Percentiles rank a stretch among this genome's conserved stretches.
These are phyloP conservation scores for Beta corolliflora DNA, from an alignment of 179 eudicot genomes.

Conservation along the genomic window DNA sequence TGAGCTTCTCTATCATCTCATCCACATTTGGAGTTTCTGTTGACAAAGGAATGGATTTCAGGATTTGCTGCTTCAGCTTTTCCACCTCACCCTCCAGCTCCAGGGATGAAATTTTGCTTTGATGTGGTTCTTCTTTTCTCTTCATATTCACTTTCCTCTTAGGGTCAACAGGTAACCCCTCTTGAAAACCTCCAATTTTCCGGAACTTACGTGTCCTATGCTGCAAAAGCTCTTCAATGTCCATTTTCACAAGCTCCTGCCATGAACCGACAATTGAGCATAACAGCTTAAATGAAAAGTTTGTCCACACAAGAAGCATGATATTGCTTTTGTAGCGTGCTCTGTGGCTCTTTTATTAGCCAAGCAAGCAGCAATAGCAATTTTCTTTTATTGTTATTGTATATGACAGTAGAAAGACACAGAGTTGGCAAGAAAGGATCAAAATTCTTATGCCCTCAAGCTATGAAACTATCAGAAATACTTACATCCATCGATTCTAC, in stretches of 20 bases:
- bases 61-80: slow-evolving; percentile 64
- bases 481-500: slow-evolving; percentile 85
- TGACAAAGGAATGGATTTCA: slow-evolving; percentile 54
- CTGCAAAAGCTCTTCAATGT: slow-evolving; percentile 54
- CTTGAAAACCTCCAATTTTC: slow-evolving; percentile 68
- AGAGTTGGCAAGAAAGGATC: not conserved
- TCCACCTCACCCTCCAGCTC: slow-evolving; percentile 71
- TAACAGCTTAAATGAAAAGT: not conserved
- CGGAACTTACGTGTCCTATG: slow-evolving; percentile 75
- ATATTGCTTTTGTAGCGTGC: not conserved
- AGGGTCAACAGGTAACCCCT: slow-evolving; percentile 67
- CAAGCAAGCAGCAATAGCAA: no score
- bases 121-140: slow-evolving; percentile 55
- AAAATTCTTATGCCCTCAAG: not conserved
- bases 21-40: slow-evolving; percentile 49
- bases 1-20: slow-evolving; percentile 60
- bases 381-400: not conserved
- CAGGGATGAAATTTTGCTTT: slow-evolving; percentile 44
- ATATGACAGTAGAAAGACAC: not conserved
- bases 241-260: slow-evolving; percentile 63
- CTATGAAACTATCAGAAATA: slow-evolving; percentile 21
- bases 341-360: not conserved
- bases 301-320: not conserved
- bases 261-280: slow-evolving; percentile 10
- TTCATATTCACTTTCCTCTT: slow-evolving; percentile 66